Percentiles rank a stretch among this genome's conserved stretches.
phyloP scores from a whole-genome alignment of 108 stramenopile species.

The Schizochytrium sp. region DNA sequence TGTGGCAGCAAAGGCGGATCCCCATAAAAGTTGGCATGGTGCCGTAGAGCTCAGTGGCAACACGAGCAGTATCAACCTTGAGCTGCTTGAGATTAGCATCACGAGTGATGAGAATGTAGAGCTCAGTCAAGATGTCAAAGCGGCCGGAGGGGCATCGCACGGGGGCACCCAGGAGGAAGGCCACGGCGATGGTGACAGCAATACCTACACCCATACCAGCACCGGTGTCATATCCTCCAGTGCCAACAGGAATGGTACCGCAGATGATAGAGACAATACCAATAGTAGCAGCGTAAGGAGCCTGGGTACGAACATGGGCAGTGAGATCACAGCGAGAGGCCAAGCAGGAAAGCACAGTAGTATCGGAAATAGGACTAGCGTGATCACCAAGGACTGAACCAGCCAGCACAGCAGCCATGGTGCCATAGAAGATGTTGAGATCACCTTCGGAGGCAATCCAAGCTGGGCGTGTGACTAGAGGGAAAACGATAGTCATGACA shows the following conservation, averaged over 20 bases:
- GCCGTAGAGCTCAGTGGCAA: background rate
- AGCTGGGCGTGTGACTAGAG: conserved; percentile 76
- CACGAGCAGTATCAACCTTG: conserved; percentile 20
- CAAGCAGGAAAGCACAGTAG: conserved; percentile 80
- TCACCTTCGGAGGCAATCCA: conserved; percentile 78
- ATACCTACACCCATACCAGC: conserved; percentile 67
- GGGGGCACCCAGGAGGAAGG: conserved; percentile 6
- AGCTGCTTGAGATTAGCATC: background rate
- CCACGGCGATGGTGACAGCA: conserved; percentile 62
- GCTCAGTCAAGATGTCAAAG: conserved; percentile 26
- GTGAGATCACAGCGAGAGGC: conserved; percentile 76
- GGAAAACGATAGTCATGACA: conserved; percentile 83
- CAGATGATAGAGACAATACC: conserved; percentile 68
- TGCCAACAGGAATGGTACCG: conserved; percentile 72
- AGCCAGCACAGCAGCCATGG: conserved; percentile 72
- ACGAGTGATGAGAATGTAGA: conserved; percentile 55
- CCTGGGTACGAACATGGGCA: conserved; percentile 80
- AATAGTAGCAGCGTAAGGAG: conserved; percentile 77
- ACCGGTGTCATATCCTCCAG: conserved; percentile 58
- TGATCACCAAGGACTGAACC: conserved; percentile 84
- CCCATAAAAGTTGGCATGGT: no score
- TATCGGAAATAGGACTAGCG: conserved; percentile 82
- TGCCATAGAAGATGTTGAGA: conserved; percentile 76
- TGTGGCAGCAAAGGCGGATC: background rate
- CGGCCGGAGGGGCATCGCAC: background rate